Evolutionary conservation across 2,329 filamentous ascomycete species (phyloP), one percentile per base, ranked within the genome.

Genomic region (Fusarium nematophilum): DNA sequence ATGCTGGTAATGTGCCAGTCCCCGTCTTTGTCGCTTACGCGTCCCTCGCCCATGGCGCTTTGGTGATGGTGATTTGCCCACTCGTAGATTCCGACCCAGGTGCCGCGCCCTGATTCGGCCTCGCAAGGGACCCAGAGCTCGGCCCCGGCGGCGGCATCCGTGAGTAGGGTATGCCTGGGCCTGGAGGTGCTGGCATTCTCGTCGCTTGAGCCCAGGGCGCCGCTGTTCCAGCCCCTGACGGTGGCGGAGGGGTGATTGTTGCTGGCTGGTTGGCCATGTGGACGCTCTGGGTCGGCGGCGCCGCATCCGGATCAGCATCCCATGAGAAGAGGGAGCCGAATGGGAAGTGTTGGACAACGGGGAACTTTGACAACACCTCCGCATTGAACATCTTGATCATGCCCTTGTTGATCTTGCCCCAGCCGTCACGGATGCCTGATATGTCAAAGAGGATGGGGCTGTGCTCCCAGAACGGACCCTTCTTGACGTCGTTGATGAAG

Each of bases 361-460:
- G 95, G 71, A 97, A 97, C 75, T 99, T 99, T 31, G 91, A 92
- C 11, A 99, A 81, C 3, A 99, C 95, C 78, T 99, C 95, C 14
- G 92, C 95, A 65, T 96, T 93, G 79, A 94, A 99, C 95, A 99
- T 99, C 77, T 98, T 99, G 70, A 99, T 87, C 95, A 99, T 98
- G 45, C 95, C 95, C 88, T 93, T 93, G 77, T 99, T 98, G 70
- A 99, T 97, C 80, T 99, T 99, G 29, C 91, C 95, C 95, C 95
- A 99, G n/a, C 95, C 91, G 52, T 90, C 89, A 65, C 86, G 87
- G 62, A 99, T 90, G 9, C 95, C 95, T 0, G 92, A 96, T 34
- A 99, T 92, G 74, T 99, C 93, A 73, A 90, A 99, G 10, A 99
- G 79, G 64, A 97, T 94, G 1, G 94, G 94, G 64, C 92, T 97